These are phyloP conservation scores for Macrolepiota dolichaula DNA, from an alignment of 768 basidiomycete genomes.

Conservation along the genomic window DNA sequence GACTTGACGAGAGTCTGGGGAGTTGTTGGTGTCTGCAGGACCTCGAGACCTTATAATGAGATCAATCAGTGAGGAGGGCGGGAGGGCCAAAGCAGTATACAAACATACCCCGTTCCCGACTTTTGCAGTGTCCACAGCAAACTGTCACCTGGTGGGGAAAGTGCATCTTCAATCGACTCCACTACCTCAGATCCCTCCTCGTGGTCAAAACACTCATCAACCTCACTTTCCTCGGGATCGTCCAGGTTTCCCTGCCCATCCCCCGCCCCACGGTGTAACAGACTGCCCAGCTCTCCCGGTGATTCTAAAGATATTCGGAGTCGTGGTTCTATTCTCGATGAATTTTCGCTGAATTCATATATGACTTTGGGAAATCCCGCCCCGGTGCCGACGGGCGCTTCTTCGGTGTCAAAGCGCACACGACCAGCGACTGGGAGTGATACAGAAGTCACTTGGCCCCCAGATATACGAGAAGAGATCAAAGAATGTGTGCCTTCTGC, in stretches of 20 bases:
- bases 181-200: conserved; percentile 2
- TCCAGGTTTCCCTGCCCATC: conserved; percentile 3
- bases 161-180: conserved; percentile 2
- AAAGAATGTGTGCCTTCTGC: not conserved
- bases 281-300: conserved; percentile 11
- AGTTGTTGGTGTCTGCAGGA: conserved; percentile 12
- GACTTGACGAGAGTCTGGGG: conserved; percentile 37
- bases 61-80: not conserved
- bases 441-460: not conserved
- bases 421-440: not conserved
- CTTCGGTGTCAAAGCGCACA: not conserved
- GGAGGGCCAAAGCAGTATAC: not conserved
- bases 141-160: conserved; percentile 3
- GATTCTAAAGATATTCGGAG: conserved; percentile 48
- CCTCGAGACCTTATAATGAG: not conserved
- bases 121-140: conserved; percentile 20
- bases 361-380: conserved; percentile 29
- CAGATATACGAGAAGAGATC: not conserved
- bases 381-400: not conserved
- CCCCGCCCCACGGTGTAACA: conserved; percentile 6
- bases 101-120: not conserved
- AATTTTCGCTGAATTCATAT: conserved; percentile 53
- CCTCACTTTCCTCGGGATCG: not conserved
- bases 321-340: conserved; percentile 52
- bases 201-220: conserved; percentile 3